Conservation (phyloP, 2,329 filamentous ascomycete genomes). For the Phyllosticta paracitricarpa region DNA sequence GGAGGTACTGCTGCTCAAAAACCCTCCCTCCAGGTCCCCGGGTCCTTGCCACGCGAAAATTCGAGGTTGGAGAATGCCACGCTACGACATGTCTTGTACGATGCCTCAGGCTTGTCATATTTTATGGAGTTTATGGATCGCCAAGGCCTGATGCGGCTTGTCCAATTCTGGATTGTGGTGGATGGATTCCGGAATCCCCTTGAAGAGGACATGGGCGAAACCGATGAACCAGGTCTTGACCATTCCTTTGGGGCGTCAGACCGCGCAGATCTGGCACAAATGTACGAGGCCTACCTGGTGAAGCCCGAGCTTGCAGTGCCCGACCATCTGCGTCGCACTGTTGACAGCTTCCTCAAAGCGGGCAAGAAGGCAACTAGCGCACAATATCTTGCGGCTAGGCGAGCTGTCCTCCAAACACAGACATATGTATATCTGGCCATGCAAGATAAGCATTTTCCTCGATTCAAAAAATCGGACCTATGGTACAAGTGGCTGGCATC, state of each 20-base stretch:
- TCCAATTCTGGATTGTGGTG: slow-evolving; percentile 97
- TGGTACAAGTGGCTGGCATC: slow-evolving; percentile 95
- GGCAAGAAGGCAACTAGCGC: slow-evolving; percentile 65
- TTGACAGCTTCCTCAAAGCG: slow-evolving; percentile 68
- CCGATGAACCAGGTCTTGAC: slow-evolving; percentile 39
- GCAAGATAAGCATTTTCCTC: slow-evolving; percentile 67
- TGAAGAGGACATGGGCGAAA: slow-evolving; percentile 72
- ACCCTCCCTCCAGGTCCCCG: slow-evolving; percentile 29
- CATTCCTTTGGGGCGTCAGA: slow-evolving; percentile 74
- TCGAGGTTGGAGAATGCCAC: slow-evolving; percentile 65
- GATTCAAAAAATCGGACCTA: slow-evolving; percentile 85
- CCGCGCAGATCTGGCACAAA: slow-evolving; percentile 77
- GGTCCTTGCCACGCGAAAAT: slow-evolving; percentile 31
- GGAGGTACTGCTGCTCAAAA: slow-evolving; percentile 43
- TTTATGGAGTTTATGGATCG: slow-evolving; percentile 99
- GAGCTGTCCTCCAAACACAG: slow-evolving; percentile 72
- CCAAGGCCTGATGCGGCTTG: slow-evolving; percentile 71
- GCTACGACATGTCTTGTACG: slow-evolving; percentile 76
- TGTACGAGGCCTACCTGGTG: slow-evolving; percentile 79
- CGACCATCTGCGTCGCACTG: slow-evolving; percentile 55
- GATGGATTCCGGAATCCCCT: slow-evolving; percentile 92
- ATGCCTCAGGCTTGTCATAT: slow-evolving; percentile 84
- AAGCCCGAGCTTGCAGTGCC: slow-evolving; percentile 73
- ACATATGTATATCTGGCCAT: slow-evolving; percentile 76
- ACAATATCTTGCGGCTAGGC: slow-evolving; percentile 75